Percentiles rank a stretch among this genome's conserved stretches.
Conservation (phyloP, 116 monocot species). For the Trichopus zeylanicus region DNA sequence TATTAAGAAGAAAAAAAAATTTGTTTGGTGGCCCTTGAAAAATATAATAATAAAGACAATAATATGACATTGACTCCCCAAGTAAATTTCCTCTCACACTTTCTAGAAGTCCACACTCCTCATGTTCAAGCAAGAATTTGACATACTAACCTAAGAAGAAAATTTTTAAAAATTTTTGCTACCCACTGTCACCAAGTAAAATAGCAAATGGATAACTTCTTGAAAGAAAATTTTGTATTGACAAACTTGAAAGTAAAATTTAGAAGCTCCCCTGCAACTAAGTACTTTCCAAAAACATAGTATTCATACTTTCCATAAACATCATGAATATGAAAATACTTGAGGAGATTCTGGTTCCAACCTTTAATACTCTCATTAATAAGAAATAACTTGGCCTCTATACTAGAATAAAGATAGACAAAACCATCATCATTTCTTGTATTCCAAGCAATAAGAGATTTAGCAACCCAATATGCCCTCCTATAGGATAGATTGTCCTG, state of each 20-base stretch:
- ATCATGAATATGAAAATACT: neutral
- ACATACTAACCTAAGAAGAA: slow-evolving; percentile 53
- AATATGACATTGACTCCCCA: neutral
- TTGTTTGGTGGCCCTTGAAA: neutral
- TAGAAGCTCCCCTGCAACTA: neutral
- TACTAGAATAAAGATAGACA: slow-evolving; percentile 52
- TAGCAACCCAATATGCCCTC: slow-evolving; percentile 69
- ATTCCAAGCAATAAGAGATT: slow-evolving; percentile 69
- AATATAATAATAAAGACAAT: neutral
- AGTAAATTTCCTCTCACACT: slow-evolving; percentile 27
- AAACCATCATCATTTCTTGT: slow-evolving; percentile 26
- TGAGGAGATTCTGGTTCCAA: slow-evolving; percentile 4
- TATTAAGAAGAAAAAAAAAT: neutral
- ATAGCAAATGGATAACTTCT: too few species aligned
- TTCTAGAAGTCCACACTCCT: slow-evolving; percentile 42
- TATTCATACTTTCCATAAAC: neutral
- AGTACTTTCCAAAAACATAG: too few species aligned
- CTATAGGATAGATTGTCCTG: slow-evolving; percentile 47
- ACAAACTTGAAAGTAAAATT: neutral
- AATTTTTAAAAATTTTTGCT: neutral
- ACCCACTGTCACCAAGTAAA: neutral
- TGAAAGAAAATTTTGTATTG: neutral
- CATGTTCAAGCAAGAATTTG: slow-evolving; percentile 56
- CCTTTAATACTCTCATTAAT: slow-evolving; percentile 43
- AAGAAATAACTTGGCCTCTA: slow-evolving; percentile 29